phyloP scores from a whole-genome alignment of 2,329 filamentous ascomycete species.

The Epichloe elymi region DNA sequence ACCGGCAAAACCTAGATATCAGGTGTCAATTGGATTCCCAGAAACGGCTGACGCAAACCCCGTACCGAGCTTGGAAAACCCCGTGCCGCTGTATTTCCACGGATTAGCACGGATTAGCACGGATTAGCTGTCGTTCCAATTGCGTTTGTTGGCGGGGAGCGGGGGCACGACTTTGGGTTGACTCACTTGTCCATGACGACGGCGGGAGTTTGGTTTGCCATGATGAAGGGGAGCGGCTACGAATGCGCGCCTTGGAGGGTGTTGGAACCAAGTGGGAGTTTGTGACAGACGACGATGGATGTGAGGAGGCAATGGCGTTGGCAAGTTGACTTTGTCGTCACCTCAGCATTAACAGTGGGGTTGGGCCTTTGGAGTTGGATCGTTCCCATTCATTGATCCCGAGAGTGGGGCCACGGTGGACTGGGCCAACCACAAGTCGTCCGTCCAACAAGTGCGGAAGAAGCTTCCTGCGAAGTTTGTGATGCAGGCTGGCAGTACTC shows the following conservation, averaged over 20 bases:
- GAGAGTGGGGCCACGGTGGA: background rate
- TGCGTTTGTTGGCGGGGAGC: slow-evolving; percentile 14
- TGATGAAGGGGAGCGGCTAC: slow-evolving; percentile 27
- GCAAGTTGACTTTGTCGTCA: slow-evolving; percentile 6
- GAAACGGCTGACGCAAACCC: background rate
- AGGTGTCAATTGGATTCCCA: slow-evolving; percentile 13
- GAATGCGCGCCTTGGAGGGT: slow-evolving; percentile 9
- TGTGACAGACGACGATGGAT: slow-evolving; percentile 2
- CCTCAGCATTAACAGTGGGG: slow-evolving; percentile 4
- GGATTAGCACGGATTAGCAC: slow-evolving; percentile 22
- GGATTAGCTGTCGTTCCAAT: slow-evolving; percentile 18
- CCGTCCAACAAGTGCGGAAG: no score
- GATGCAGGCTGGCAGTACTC: no score
- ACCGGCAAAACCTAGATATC: slow-evolving; percentile 73
- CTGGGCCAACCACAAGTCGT: no score
- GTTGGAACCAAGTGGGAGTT: background rate
- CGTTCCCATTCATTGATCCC: no score
- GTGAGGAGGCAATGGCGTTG: slow-evolving; percentile 2
- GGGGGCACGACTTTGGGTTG: slow-evolving; percentile 30
- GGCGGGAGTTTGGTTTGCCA: slow-evolving; percentile 98
- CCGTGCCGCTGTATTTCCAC: slow-evolving; percentile 67
- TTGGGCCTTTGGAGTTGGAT: slow-evolving; percentile 1
- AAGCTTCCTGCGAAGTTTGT: no score
- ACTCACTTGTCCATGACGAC: slow-evolving; percentile 99
- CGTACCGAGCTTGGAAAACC: slow-evolving; percentile 96